Evolutionary conservation across 1,139 yeast genomes (phyloP).

Genomic region (Zygosaccharomyces sapae): DNA sequence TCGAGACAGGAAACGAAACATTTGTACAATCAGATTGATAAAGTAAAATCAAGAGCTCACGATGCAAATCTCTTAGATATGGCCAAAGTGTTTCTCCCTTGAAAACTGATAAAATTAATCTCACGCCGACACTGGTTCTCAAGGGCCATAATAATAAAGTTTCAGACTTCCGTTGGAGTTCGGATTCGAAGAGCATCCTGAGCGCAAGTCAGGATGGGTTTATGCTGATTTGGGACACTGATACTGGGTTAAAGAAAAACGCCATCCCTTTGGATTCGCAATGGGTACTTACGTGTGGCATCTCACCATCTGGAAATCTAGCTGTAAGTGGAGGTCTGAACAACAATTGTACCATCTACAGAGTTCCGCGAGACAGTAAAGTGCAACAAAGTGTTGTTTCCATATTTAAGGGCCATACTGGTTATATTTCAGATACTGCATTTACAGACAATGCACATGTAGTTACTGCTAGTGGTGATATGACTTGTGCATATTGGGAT

Average conservation of each 20-base stretch:
- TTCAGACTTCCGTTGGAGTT: slow-evolving; percentile 64
- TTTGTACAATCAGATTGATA: slow-evolving; percentile 49
- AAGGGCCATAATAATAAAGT: slow-evolving; percentile 77
- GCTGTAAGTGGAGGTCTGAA: slow-evolving; percentile 84
- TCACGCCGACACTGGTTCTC: slow-evolving; percentile 43
- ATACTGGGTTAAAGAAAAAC: slow-evolving; percentile 64
- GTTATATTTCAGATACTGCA: slow-evolving; percentile 73
- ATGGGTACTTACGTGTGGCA: slow-evolving; percentile 76
- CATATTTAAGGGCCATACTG: slow-evolving; percentile 72
- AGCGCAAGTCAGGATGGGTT: slow-evolving; percentile 87
- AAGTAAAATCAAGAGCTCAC: slow-evolving; percentile 41
- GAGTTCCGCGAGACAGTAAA: slow-evolving; percentile 38
- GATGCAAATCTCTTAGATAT: slow-evolving; percentile 47
- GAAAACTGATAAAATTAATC: slow-evolving; percentile 27
- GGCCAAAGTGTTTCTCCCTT: slow-evolving; percentile 36
- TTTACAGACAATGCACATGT: slow-evolving; percentile 56
- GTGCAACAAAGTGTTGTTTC: slow-evolving; percentile 47
- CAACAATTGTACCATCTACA: slow-evolving; percentile 70
- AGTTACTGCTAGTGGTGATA: slow-evolving; percentile 77
- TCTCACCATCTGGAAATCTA: slow-evolving; percentile 59
- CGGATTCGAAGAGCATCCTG: slow-evolving; percentile 54
- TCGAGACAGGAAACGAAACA: slow-evolving; percentile 48
- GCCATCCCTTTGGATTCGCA: slow-evolving; percentile 68
- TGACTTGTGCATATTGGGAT: slow-evolving; percentile 82
- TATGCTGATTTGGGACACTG: slow-evolving; percentile 78